These are phyloP conservation scores for Wickerhamiella qilinensis DNA, from an alignment of 805 yeast genomes.

Conservation along the genomic window DNA sequence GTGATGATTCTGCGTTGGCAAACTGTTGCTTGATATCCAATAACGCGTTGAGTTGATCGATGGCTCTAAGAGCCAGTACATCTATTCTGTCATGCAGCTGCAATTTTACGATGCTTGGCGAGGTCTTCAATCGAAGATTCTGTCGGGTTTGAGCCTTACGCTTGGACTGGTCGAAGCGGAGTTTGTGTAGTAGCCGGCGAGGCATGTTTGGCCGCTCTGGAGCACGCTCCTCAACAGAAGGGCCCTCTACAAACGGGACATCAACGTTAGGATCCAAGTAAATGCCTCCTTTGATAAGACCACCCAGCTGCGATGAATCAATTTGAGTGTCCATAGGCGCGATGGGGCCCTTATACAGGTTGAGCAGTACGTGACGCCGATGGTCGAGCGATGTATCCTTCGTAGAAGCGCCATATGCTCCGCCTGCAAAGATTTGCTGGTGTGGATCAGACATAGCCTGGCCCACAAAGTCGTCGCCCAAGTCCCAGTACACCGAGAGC, in stretches of 20 bases:
- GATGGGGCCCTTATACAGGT: constrained; percentile 9
- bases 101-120: constrained; percentile 9
- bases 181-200: background rate
- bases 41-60: background rate
- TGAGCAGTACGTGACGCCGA: constrained; percentile 12
- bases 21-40: background rate
- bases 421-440: constrained; percentile 20
- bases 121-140: background rate
- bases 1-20: background rate
- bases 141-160: background rate
- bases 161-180: constrained; percentile 1
- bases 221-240: constrained; percentile 4
- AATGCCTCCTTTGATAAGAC: constrained; percentile 17
- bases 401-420: constrained; percentile 14
- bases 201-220: background rate
- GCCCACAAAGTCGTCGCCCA: constrained; percentile 8
- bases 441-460: constrained; percentile 9
- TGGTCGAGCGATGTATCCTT: background rate
- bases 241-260: constrained; percentile 11
- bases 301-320: constrained; percentile 7
- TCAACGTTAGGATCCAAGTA: constrained; percentile 12
- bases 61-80: constrained; percentile 17
- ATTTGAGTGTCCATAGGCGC: constrained; percentile 3
- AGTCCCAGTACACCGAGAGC: constrained; percentile 22
- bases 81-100: constrained; percentile 17